Conservation (phyloP, 106 monocot genomes). For the Acorus calamus region DNA sequence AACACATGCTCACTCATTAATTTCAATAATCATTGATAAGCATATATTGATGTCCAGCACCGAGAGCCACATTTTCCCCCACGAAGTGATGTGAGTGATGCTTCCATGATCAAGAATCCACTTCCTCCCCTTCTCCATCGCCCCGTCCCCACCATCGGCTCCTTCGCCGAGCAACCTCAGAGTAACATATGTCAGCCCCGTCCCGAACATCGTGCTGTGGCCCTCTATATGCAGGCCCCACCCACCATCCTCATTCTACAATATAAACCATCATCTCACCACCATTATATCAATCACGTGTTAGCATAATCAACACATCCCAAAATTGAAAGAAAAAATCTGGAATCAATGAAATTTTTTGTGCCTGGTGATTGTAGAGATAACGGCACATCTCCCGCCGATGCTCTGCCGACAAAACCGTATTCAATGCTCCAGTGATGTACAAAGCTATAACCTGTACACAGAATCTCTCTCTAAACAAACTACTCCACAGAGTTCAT, state of each 20-base stretch:
- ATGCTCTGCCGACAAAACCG: slow-evolving; percentile 53
- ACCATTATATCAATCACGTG: too few species aligned
- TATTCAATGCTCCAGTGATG: slow-evolving; percentile 35
- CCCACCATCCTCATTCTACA: slow-evolving; percentile 55
- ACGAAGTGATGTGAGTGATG: slow-evolving; percentile 57
- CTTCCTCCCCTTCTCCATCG: slow-evolving; percentile 52
- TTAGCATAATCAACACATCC: not conserved
- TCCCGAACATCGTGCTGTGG: slow-evolving; percentile 78
- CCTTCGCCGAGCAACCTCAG: slow-evolving; percentile 74
- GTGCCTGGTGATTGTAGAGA: slow-evolving; percentile 74
- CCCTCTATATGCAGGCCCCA: slow-evolving; percentile 90
- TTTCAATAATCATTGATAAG: not conserved
- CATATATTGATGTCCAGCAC: slow-evolving; percentile 16
- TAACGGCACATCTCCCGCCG: slow-evolving; percentile 56
- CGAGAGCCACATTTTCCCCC: slow-evolving; percentile 92
- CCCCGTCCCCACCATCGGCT: slow-evolving; percentile 52
- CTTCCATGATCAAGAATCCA: slow-evolving; percentile 84
- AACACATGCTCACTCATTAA: not conserved
- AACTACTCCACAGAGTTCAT: too few species aligned
- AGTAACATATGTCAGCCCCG: slow-evolving; percentile 56
- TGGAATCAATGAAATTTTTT: not conserved
- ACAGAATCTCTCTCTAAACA: too few species aligned
- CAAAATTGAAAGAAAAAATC: not conserved
- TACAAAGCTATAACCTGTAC: slow-evolving; percentile 18
- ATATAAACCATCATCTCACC: not conserved